Percentiles rank a stretch among this genome's conserved stretches.
These are phyloP conservation scores for sorghum (Sorghum bicolor) DNA, from an alignment of 176 grass and related monocot genomes.

Conservation along the genomic window Sorghum_bicolor_NCBIv3 NC_012873.2:57533001-57533500, in stretches of 20 bases:
- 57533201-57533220: not conserved
- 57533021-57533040: constrained; percentile 19
- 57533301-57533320: too few species aligned
- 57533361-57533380: too few species aligned
- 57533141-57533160: not conserved
- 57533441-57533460: too few species aligned
- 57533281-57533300: not conserved
- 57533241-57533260: not conserved
- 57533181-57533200: not conserved
- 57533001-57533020: constrained; percentile 3
- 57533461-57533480: too few species aligned
- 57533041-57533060: constrained; percentile 11
- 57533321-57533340: too few species aligned
- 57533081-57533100: constrained; percentile 41
- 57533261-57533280: not conserved
- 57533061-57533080: not conserved
- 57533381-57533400: too few species aligned
- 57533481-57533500: too few species aligned
- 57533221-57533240: not conserved
- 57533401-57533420: too few species aligned
- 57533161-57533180: not conserved
- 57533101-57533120: not conserved
- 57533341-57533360: too few species aligned
- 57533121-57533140: not conserved
- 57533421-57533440: too few species aligned